These are phyloP conservation scores for Abelmoschus esculentus DNA, from an alignment of 345 rosid genomes.

Conservation along the genomic window DNA sequence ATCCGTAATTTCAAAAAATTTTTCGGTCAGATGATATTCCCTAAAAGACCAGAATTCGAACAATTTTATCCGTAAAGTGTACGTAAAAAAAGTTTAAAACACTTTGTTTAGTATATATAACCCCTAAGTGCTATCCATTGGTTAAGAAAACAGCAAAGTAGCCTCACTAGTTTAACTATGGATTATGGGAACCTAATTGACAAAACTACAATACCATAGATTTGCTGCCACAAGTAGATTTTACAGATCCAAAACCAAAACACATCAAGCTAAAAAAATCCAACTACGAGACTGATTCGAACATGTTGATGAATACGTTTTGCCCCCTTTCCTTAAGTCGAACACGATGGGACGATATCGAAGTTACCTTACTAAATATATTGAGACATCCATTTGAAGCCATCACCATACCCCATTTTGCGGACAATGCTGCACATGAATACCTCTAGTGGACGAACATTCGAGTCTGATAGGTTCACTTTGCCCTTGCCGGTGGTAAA, in stretches of 20 bases:
- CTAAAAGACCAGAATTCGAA: too few relatives aligned
- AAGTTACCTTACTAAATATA: conserved; percentile 46
- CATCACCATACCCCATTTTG: conserved; percentile 80
- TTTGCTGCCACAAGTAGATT: conserved; percentile 23
- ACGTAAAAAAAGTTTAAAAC: too few relatives aligned
- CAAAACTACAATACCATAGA: background rate
- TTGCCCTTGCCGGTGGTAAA: conserved; percentile 75
- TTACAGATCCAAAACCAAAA: conserved; percentile 33
- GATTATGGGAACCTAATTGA: too few relatives aligned
- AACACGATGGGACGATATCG: background rate
- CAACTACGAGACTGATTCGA: conserved; percentile 15
- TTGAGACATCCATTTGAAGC: conserved; percentile 74
- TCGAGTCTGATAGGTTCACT: conserved; percentile 54
- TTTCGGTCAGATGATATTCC: too few relatives aligned
- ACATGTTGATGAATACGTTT: conserved; percentile 9
- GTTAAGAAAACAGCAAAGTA: too few relatives aligned
- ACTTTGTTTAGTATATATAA: too few relatives aligned
- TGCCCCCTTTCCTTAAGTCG: background rate
- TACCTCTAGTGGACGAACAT: conserved; percentile 69
- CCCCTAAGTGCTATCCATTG: too few relatives aligned
- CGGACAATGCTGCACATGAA: conserved; percentile 83
- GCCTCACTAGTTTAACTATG: too few relatives aligned
- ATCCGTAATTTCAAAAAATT: too few relatives aligned
- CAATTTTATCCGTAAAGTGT: too few relatives aligned
- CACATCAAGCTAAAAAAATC: conserved; percentile 19